These are phyloP conservation scores for Gymnopus androsaceus DNA, from an alignment of 1,284 basidiomycete genomes.

Conservation along the genomic window DNA sequence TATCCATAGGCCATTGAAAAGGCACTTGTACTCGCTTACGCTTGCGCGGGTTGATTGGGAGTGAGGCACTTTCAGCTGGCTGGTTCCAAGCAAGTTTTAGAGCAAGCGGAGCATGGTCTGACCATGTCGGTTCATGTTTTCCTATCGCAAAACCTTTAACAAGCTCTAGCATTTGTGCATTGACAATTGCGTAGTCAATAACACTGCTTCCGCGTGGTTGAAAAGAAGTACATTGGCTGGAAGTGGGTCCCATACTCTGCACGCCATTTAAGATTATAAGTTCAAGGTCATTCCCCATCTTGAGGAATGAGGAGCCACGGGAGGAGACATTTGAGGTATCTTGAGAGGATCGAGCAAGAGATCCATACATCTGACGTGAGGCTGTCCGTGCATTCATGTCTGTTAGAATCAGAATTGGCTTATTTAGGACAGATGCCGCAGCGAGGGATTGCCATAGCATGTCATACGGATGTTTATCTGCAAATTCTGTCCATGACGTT, in stretches of 20 bases:
- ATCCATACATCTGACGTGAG: background rate
- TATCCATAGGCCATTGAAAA: background rate
- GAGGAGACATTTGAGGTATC: background rate
- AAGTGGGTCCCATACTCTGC: background rate
- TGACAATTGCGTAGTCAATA: conserved; percentile 2
- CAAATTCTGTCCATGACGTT: background rate
- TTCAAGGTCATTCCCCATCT: background rate
- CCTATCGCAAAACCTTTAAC: background rate
- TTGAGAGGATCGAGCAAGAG: background rate
- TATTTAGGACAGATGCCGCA: background rate
- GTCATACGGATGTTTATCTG: background rate
- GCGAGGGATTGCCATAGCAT: background rate
- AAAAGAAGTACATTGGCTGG: background rate
- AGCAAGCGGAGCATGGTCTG: background rate
- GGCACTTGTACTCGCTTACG: no score
- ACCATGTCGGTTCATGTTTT: background rate
- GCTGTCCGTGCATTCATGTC: conserved; percentile 1
- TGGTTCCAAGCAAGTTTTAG: background rate
- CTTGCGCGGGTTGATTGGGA: no score
- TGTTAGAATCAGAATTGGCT: background rate
- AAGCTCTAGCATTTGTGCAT: background rate
- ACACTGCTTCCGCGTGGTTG: background rate
- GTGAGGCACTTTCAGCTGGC: background rate
- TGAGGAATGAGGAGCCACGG: background rate
- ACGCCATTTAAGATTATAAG: background rate